Percentiles rank a stretch among this genome's conserved stretches.
Conservation (phyloP, 225 moss, liverwort and hornwort species). For the Polytrichum formosum region DNA sequence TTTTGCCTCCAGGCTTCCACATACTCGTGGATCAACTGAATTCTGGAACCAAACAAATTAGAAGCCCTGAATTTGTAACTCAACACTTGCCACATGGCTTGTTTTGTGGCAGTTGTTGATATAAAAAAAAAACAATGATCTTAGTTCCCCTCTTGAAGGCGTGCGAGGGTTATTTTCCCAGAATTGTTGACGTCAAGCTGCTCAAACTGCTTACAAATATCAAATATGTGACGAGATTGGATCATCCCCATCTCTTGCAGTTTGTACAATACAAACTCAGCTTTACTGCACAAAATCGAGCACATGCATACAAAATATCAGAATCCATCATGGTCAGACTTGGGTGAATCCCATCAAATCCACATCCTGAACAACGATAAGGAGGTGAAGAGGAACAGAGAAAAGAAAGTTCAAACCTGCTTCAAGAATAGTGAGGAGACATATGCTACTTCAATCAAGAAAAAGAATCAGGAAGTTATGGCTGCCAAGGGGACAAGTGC, state of each 20-base stretch:
- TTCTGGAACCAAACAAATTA: background rate
- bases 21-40: background rate
- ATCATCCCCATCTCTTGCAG: constrained; percentile 74
- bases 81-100: background rate
- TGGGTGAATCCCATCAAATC: too few relatives aligned
- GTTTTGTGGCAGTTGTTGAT: constrained; percentile 1
- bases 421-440: background rate
- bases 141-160: constrained; percentile 58
- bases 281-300: constrained; percentile 44
- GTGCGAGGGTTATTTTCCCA: constrained; percentile 71
- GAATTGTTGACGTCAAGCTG: constrained; percentile 45
- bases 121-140: background rate
- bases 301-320: background rate
- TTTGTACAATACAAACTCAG: constrained; percentile 83
- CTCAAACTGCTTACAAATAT: constrained; percentile 67
- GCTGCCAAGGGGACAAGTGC: too few relatives aligned
- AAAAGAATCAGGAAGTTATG: background rate
- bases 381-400: too few relatives aligned
- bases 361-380: too few relatives aligned
- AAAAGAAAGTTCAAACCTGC: background rate
- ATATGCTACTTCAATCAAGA: background rate
- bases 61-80: background rate
- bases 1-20: background rate
- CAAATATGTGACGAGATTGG: constrained; percentile 30
- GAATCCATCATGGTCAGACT: too few relatives aligned